These are phyloP conservation scores for Aspergillus pseudonomiae DNA, from an alignment of 2,329 filamentous ascomycete genomes.

Conservation along the genomic window DNA sequence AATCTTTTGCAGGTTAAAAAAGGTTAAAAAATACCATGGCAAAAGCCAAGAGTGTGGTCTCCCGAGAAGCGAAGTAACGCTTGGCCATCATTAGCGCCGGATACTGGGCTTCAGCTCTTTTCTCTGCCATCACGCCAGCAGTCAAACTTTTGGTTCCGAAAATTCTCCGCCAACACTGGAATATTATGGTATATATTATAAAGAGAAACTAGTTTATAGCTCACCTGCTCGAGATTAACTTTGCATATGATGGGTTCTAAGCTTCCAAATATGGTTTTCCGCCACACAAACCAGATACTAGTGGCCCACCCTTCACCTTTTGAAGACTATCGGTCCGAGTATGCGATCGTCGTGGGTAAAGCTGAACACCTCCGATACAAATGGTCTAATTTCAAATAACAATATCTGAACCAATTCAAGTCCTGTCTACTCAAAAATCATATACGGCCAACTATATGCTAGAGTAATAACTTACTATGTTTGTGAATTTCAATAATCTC, in stretches of 20 bases:
- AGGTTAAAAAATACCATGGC: conserved; percentile 15
- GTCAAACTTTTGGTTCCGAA: background rate
- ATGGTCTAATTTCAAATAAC: too few species aligned
- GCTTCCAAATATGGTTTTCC: background rate
- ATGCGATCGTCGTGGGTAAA: background rate
- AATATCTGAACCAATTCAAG: too few species aligned
- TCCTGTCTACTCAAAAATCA: too few species aligned
- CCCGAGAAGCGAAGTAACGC: conserved; percentile 15
- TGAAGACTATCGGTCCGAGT: background rate
- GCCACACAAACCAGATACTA: background rate
- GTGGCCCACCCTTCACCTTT: background rate
- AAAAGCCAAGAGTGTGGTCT: conserved; percentile 4
- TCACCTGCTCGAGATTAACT: too few species aligned
- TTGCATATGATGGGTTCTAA: background rate
- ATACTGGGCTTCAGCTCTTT: too few species aligned
- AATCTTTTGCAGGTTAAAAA: background rate
- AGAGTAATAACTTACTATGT: too few species aligned
- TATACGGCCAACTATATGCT: too few species aligned
- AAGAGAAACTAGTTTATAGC: too few species aligned
- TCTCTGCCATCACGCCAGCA: background rate
- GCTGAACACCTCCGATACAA: too few species aligned
- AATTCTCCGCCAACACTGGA: background rate
- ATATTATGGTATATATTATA: too few species aligned
- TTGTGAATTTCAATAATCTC: too few species aligned
- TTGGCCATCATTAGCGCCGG: conserved; percentile 13